Evolutionary conservation across 1,284 basidiomycete species (phyloP), one percentile per base, ranked within the genome.

Genomic region (Exobasidium rhododendri): DNA sequence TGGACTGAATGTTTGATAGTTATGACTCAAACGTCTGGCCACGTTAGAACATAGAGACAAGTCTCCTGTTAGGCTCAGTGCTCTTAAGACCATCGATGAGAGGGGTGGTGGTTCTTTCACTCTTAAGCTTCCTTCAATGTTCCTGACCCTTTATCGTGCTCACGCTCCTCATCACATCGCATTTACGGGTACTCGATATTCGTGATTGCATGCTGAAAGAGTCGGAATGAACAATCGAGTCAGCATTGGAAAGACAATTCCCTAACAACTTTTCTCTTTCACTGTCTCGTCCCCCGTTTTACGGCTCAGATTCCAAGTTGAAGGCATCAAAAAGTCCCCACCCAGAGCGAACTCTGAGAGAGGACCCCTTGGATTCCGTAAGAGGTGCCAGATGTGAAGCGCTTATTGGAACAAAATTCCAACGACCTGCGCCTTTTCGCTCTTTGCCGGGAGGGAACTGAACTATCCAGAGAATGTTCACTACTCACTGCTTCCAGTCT

Each of bases 11-110:
- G 22, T 50, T 50, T 26, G 47, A 50, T 50, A 26, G 47, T 50
- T 50, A 50, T 50, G 47, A 50, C 47, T 50, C 47, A 50, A 50
- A 50, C 47, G 47, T 17, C 47, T 50, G 47, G 47, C 47, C 47
- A 50, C 24, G 47, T n/a, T 14, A 22, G 28, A 50, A 7, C 20
- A 26, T 20, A 13, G 47, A 26, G 26, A 50, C n/a, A 26, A 13
- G 28, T 26, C 26, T 26, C 47, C 28, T 40, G 35, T 40, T 40
- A 13, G 47, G 47, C 47, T 50, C 47, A 50, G 47, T 50, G 47
- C 47, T 50, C 47, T 50, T 50, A 50, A 50, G 47, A n/a, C 47
- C 47, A 50, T 50, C 47, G 47, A 50, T 50, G n/a, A 4, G 14
- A 4, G 13, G 46, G 20, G 24, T 47, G 10, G 2, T 50, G 20